Evolutionary conservation across 768 basidiomycete genomes (phyloP), one percentile per base, ranked within the genome.

Genomic region (Rhizopogon roseolus): DNA sequence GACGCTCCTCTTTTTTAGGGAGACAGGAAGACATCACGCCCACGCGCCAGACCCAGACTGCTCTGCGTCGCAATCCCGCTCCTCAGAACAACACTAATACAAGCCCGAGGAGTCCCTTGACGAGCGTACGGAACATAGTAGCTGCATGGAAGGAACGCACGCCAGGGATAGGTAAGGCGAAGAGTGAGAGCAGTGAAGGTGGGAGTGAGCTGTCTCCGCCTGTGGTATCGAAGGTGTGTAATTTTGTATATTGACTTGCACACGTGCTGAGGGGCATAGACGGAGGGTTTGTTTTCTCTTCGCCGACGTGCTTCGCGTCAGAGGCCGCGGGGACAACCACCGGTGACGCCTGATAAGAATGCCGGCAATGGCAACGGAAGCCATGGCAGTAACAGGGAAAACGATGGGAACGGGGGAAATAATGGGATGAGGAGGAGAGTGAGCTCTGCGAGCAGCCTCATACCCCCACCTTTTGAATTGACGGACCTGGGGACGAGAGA

Each of bases 131-230:
- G 32, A 91, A 91, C 58, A 82, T 91, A 38, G 85, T 93, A 6
- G 80, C 83, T 0, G 75, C 85, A 7, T 93, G 90, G 88, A 91
- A 90, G 64, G 86, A 89, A 56, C 80, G 86, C 17, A 85, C 86
- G 0, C 85, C 77, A 0, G 73, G 75, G 19, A 56, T 72, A 11
- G 69, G 69, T 2, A 61, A 69, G 14, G 39, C 58, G 22, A 71
- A 62, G 0, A 40, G 54, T 16, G 60, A 56, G 29, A 37, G 59
- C 17, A 29, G 53, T 32, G 54, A 53, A 29, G 54, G 42, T 36
- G 27, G 19, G 60, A 10, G 70, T 68, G 36, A 66, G 32, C 2
- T 48, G 22, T 48, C 46, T 48, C 46, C 46, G 5, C 34, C 66
- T 42, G 49, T 22, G 13, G 37, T 36, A 39, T 9, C 28, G 9